Percentiles rank a stretch among this genome's conserved stretches.
phyloP scores from a whole-genome alignment of 208 protist genomes.

The Acanthamoeba lenticulata region DNA sequence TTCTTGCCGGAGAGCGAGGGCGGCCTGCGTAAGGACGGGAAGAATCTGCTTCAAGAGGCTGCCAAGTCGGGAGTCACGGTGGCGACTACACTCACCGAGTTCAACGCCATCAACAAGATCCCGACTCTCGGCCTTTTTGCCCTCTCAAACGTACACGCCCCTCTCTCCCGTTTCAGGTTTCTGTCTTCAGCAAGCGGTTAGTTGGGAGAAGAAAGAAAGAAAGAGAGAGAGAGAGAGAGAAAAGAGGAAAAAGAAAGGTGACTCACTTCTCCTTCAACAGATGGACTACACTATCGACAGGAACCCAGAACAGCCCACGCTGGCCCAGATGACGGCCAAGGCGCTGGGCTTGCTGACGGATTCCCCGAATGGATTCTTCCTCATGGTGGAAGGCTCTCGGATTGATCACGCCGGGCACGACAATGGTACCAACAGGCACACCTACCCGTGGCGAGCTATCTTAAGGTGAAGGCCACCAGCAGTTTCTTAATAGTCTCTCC shows the following conservation, averaged over 20 bases:
- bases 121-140: slow-evolving; percentile 73
- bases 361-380: slow-evolving; percentile 76
- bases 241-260: too few species aligned
- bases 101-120: background rate
- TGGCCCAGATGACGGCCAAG: slow-evolving; percentile 76
- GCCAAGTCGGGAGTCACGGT: background rate
- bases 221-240: too few species aligned
- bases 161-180: too few species aligned
- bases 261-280: background rate
- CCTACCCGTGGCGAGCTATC: too few species aligned
- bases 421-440: too few species aligned
- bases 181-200: too few species aligned
- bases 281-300: slow-evolving; percentile 79
- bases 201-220: too few species aligned
- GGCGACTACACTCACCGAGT: background rate
- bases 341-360: slow-evolving; percentile 71
- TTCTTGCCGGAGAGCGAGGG: slow-evolving; percentile 35
- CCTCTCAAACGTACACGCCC: too few species aligned
- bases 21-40: slow-evolving; percentile 12
- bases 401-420: slow-evolving; percentile 78
- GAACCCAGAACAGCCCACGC: slow-evolving; percentile 57
- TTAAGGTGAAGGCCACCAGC: too few species aligned
- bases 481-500: too few species aligned
- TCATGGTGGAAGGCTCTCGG: slow-evolving; percentile 79
- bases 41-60: background rate